Base-by-base conservation (phyloP, 495 filamentous ascomycete genomes). In the Hypoxylon crocopeplum region DNA sequence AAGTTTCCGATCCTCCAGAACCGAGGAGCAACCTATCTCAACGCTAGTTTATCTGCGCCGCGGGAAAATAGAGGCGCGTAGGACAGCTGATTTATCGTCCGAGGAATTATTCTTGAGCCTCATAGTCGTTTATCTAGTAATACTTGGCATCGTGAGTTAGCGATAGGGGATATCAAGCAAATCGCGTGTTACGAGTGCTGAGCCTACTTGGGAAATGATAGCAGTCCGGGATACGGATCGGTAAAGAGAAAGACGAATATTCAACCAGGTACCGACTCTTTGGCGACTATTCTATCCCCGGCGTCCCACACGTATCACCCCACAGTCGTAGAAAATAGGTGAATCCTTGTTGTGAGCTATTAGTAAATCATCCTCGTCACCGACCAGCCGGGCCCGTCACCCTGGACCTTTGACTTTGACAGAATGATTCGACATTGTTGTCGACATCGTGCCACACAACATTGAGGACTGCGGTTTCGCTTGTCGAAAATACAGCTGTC, bases 241-340 rank as follows among this genome's bases (percentile, higher is more conserved):
- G 19, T 15, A 48, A 30, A 10, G 25, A 24, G 8, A 53, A 21
- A 16, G 7, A 4, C 24, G 40, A 51, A 20, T 11, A 45, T 36
- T 33, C n/a, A 29, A 44, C 22, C 16, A 22, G 19, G 33, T 37
- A 13, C 11, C 20, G 32, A 19, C 16, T 29, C 21, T 7, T 5
- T 17, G 19, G 15, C 30, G 30, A 34, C 20, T 20, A 45, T 56
- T 47, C 17, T 21, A 56, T 13, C 41, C 36, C 33, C 30, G 7
- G n/a, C 16, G 29, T 53, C 56, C 48, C 56, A 55, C 24, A 34
- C 47, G 51, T n/a, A n/a, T n/a, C n/a, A n/a, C 59, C 22, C 52
- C 53, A 38, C 48, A 33, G 41, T 30, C 41, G 41, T 40, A 57
- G 16, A 53, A 48, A 41, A 63, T 46, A 63, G 48, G 30, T 48